Evolutionary conservation across 176 grass and related monocot species (phyloP), one percentile per base, ranked within the genome.

Genomic region (Musa acuminata): DNA sequence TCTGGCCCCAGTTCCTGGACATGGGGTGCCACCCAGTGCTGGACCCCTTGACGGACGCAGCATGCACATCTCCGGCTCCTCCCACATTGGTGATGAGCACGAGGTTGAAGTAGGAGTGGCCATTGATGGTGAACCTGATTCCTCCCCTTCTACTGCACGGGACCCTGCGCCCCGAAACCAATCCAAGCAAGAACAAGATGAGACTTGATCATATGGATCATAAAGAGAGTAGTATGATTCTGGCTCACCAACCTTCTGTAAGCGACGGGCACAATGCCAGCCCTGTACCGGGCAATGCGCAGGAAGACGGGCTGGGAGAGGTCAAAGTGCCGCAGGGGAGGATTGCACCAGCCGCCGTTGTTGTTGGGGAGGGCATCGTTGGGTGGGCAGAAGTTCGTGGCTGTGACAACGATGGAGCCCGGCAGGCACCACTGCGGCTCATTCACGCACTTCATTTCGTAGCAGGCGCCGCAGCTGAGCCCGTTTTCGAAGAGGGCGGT

Each of bases 381-480:
- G 57, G 57, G 57, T n/a, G 57, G 57, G 57, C 57, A 62, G 57
- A 62, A 62, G 57, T 62, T 62, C 17, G 57, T 62, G 57, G 57
- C 57, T 1, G 57, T 62, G 17, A 62, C 57, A 3, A 62, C 57
- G 1, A 62, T 62, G 57, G 57, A 62, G 17, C 57, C 57, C 8
- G 13, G 57, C 57, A 62, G 57, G 13, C 57, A 62, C 57, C 57
- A 14, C n/a, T 19, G 57, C 17, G 57, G n/a, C 5, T 35, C 35
- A n/a, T 62, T 62, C 57, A 62, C 57, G 57, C 57, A 62, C 57
- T n/a, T 62, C 57, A 62, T 3, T 8, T 62, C 57, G n/a, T 19
- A 62, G 57, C 57, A 62, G n/a, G 57, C 57, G 57, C 57, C 57
- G 57, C 57, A 62, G 57, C 57, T 62, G 57, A 62, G 57, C 17